Percentiles rank a stretch among this genome's conserved stretches.
phyloP scores from a whole-genome alignment of 306 rosid genomes.

The Benincasa hispida region DNA sequence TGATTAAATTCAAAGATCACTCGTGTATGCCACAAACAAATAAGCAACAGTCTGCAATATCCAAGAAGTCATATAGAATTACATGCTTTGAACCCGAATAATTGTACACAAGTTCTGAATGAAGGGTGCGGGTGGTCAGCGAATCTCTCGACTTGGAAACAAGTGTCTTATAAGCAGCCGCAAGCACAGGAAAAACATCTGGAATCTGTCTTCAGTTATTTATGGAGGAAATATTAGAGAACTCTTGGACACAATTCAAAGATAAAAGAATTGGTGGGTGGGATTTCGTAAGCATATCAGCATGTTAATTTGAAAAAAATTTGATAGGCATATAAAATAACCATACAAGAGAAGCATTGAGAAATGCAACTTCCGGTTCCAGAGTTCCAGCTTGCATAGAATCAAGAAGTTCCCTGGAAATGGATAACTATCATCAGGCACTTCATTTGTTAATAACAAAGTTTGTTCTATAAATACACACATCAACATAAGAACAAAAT shows the following conservation, averaged over 20 bases:
- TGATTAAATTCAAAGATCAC: conserved; percentile 19
- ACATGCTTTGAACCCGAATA: conserved; percentile 93
- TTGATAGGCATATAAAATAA: conserved; percentile 1
- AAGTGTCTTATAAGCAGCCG: conserved; percentile 72
- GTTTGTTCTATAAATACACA: background rate
- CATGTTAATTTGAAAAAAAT: background rate
- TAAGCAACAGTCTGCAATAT: background rate
- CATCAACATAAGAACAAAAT: background rate
- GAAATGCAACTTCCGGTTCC: conserved; percentile 82
- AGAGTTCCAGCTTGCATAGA: conserved; percentile 67
- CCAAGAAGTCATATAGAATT: background rate
- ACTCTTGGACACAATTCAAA: conserved; percentile 5
- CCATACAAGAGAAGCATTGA: conserved; percentile 67
- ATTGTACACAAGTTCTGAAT: conserved; percentile 89
- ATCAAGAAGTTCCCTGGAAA: conserved; percentile 69
- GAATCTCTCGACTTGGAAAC: conserved; percentile 58
- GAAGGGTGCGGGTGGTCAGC: conserved; percentile 77
- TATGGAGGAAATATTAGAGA: conserved; percentile 16
- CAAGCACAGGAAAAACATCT: conserved; percentile 67
- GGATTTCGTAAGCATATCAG: background rate
- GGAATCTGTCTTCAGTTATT: conserved; percentile 50
- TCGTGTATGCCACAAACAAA: background rate
- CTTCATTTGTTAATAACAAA: background rate
- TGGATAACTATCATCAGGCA: conserved; percentile 6
- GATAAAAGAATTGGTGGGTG: background rate